These are phyloP conservation scores for Monilinia polystroma DNA, from an alignment of 2,329 filamentous ascomycete genomes.

Conservation along the genomic window DNA sequence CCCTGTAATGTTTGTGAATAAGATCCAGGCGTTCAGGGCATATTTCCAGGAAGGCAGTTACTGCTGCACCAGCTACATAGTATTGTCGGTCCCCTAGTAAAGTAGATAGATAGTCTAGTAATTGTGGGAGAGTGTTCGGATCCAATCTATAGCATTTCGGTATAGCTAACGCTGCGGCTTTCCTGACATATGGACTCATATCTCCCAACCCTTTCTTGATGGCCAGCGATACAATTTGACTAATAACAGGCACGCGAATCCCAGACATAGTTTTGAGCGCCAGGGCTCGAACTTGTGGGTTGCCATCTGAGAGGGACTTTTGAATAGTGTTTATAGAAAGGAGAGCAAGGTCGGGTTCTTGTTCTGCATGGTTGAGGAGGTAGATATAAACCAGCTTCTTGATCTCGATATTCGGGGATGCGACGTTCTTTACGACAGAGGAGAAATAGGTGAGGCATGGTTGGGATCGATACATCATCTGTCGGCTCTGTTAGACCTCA, in stretches of 20 bases:
- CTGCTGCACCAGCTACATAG: constrained; percentile 92
- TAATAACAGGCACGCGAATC: constrained; percentile 95
- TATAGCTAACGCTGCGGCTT: constrained; percentile 88
- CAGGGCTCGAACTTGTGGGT: constrained; percentile 85
- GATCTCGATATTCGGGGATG: constrained; percentile 88
- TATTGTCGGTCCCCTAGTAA: constrained; percentile 90
- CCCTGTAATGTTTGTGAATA: constrained; percentile 85
- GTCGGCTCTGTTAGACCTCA: constrained; percentile 20
- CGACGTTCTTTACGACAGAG: constrained; percentile 97
- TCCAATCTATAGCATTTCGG: constrained; percentile 95
- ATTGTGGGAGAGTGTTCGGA: constrained; percentile 77
- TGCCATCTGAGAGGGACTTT: constrained; percentile 90
- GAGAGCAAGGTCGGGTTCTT: constrained; percentile 90
- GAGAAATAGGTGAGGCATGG: constrained; percentile 92
- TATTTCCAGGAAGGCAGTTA: constrained; percentile 83
- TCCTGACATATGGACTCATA: constrained; percentile 92
- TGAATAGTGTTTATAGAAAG: constrained; percentile 99
- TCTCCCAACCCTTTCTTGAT: constrained; percentile 93
- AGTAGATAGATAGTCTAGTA: constrained; percentile 76
- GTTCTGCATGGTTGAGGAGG: constrained; percentile 92
- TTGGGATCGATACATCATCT: constrained; percentile 95
- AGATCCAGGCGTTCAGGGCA: constrained; percentile 86
- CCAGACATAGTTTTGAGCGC: constrained; percentile 96
- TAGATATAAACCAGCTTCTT: constrained; percentile 99
- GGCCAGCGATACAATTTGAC: constrained; percentile 91